A percentile compares a stretch with the other conserved stretches of the same genome.
Evolutionary conservation across 2,329 filamentous ascomycete genomes (phyloP).

Genomic region (Diaporthe sp.): DNA sequence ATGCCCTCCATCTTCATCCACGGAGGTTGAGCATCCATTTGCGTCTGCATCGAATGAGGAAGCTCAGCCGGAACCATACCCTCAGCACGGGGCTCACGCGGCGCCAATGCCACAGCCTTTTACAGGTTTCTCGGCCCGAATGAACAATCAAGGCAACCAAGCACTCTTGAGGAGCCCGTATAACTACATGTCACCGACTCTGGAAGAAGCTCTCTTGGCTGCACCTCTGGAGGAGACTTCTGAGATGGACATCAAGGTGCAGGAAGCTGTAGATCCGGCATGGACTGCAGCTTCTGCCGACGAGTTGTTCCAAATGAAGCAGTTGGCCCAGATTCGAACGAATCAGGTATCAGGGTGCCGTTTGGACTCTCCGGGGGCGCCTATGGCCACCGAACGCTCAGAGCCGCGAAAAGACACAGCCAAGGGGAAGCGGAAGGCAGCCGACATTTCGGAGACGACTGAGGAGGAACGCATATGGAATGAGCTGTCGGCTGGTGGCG

Average conservation of each 20-base stretch:
- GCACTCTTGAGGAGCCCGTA: neutral
- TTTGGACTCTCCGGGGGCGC: neutral
- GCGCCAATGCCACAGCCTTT: neutral
- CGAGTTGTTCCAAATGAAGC: slow-evolving; percentile 23
- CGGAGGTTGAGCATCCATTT: neutral
- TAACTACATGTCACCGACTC: neutral
- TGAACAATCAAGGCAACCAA: neutral
- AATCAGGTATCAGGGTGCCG: neutral
- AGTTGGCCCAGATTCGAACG: neutral
- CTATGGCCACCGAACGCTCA: neutral
- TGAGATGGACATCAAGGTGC: neutral
- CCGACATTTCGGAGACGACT: slow-evolving; percentile 35
- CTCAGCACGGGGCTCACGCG: neutral
- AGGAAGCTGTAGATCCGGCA: neutral
- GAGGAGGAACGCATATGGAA: slow-evolving; percentile 32
- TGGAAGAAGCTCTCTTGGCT: slow-evolving; percentile 27
- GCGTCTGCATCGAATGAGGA: neutral
- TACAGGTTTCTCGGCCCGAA: neutral
- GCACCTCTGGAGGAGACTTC: slow-evolving; percentile 5
- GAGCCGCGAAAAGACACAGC: neutral
- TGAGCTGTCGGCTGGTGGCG: neutral
- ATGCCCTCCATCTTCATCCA: neutral
- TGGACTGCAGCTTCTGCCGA: slow-evolving; percentile 34
- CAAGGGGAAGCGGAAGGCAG: slow-evolving; percentile 38
- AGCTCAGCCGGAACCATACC: neutral